Conservation (phyloP, 2,329 filamentous ascomycete genomes). For the Eutypa lata region DNA sequence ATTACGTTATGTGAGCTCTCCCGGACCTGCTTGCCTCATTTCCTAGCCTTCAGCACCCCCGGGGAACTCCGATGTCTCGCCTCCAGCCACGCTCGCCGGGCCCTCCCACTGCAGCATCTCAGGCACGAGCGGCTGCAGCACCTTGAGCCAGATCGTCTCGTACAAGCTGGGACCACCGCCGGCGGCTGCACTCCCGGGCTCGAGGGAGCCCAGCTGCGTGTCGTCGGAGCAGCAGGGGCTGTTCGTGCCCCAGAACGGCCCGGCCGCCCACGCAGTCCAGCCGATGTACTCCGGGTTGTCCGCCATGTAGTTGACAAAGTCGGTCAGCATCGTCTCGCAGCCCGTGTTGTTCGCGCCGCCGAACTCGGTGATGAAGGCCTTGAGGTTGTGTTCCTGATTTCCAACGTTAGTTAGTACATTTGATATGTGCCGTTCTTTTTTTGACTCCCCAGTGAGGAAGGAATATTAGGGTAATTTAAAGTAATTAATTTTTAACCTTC, state of each 20-base stretch:
- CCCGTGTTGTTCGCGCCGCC: conserved; percentile 43
- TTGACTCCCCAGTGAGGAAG: no score
- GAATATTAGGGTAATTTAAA: no score
- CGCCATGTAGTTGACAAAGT: conserved; percentile 44
- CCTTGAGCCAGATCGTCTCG: conserved; percentile 42
- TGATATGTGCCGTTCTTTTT: no score
- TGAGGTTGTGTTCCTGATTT: conserved; percentile 34
- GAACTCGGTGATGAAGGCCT: conserved; percentile 49
- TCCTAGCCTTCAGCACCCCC: no score
- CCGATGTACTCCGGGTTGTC: conserved; percentile 46
- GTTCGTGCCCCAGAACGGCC: conserved; percentile 44
- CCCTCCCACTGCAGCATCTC: conserved; percentile 36
- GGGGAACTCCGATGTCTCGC: conserved; percentile 15
- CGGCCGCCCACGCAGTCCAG: conserved; percentile 50
- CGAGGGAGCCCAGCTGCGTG: conserved; percentile 39
- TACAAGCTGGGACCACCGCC: conserved; percentile 43
- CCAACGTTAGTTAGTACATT: background rate
- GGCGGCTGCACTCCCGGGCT: conserved; percentile 41
- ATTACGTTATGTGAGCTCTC: no score
- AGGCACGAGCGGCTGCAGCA: conserved; percentile 41
- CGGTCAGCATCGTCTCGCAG: conserved; percentile 36
- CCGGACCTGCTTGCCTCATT: no score
- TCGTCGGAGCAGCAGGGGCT: conserved; percentile 42
- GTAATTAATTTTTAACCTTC: conserved; percentile 22
- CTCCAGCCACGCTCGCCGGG: conserved; percentile 24